Percentiles rank a stretch among this genome's conserved stretches.
Evolutionary conservation across 495 filamentous ascomycete species (phyloP).

Genomic region (Amniculicola lignicola): DNA sequence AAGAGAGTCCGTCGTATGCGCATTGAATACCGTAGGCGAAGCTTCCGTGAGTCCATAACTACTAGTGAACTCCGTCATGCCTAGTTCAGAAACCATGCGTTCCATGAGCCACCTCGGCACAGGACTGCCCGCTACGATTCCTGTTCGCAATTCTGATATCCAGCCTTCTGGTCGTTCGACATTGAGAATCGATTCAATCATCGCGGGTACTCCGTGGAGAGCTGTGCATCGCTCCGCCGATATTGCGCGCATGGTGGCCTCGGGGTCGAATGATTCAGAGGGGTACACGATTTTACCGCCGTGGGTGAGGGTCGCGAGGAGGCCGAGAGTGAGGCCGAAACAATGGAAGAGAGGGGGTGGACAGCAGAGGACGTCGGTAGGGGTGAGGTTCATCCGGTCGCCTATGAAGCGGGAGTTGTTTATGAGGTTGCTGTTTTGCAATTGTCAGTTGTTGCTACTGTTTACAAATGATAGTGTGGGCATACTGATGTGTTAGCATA

Average conservation of each 20-base stretch:
- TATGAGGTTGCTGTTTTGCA: constrained; percentile 55
- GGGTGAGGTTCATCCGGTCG: constrained; percentile 62
- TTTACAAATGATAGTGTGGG: constrained; percentile 19
- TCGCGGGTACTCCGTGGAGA: constrained; percentile 68
- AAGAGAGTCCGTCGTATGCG: constrained; percentile 62
- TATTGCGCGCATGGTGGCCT: constrained; percentile 57
- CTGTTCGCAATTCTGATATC: constrained; percentile 56
- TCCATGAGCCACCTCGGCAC: constrained; percentile 65
- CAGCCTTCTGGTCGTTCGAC: constrained; percentile 49
- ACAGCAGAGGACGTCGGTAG: constrained; percentile 63
- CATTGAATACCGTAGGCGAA: constrained; percentile 68
- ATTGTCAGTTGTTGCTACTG: constrained; percentile 13
- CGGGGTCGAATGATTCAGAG: constrained; percentile 60
- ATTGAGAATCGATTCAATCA: constrained; percentile 65
- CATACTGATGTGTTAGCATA: constrained; percentile 70
- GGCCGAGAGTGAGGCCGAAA: constrained; percentile 68
- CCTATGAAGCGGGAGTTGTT: constrained; percentile 71
- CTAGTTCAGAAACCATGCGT: constrained; percentile 55
- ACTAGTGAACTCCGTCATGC: constrained; percentile 66
- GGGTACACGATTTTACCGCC: constrained; percentile 66
- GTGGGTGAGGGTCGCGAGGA: constrained; percentile 64
- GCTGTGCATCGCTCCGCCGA: constrained; percentile 64
- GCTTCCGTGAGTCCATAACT: constrained; percentile 73
- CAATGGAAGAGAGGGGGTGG: constrained; percentile 72
- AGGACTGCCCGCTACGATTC: constrained; percentile 66